phyloP scores from a whole-genome alignment of 805 yeast species.

The Ogataea wickerhamii region DNA sequence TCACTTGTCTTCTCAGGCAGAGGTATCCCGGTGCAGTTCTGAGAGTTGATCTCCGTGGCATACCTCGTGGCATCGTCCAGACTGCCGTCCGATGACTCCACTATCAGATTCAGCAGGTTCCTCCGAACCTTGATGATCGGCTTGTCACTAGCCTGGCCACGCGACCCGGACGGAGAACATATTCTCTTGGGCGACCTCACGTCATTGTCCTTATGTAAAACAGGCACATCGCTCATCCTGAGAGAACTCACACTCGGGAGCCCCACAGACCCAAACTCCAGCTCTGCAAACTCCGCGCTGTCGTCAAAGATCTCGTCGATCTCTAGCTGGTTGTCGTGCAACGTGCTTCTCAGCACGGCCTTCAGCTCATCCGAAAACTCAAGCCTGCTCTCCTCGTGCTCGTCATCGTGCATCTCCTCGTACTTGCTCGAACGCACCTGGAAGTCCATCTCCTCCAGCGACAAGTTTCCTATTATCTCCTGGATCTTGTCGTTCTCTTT shows the following conservation, averaged over 20 bases:
- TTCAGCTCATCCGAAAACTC: conserved; percentile 21
- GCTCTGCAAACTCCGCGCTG: conserved; percentile 17
- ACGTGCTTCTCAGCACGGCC: conserved; percentile 15
- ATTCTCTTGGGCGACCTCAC: conserved; percentile 37
- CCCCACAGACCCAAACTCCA: conserved; percentile 20
- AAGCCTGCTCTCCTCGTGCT: conserved; percentile 11
- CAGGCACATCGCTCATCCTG: conserved; percentile 2
- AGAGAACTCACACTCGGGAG: conserved; percentile 2
- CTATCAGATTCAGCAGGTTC: conserved; percentile 44
- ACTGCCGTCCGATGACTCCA: conserved; percentile 59
- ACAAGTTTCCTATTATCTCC: conserved; percentile 30
- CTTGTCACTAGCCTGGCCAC: conserved; percentile 24
- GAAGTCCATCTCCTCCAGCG: conserved; percentile 35
- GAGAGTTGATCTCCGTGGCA: conserved; percentile 65
- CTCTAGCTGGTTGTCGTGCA: conserved; percentile 14
- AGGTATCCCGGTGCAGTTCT: conserved; percentile 59
- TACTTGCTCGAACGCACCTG: conserved; percentile 30
- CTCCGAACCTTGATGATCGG: conserved; percentile 33
- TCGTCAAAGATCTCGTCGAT: conserved; percentile 22
- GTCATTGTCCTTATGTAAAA: not conserved
- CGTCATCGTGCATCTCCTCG: conserved; percentile 14
- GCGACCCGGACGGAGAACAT: conserved; percentile 39
- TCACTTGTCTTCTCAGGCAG: conserved; percentile 56
- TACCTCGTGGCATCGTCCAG: conserved; percentile 62
- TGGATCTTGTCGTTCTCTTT: conserved; percentile 9